phyloP scores from a whole-genome alignment of 768 basidiomycete species.

The Phanerochaete carnosa region DNA sequence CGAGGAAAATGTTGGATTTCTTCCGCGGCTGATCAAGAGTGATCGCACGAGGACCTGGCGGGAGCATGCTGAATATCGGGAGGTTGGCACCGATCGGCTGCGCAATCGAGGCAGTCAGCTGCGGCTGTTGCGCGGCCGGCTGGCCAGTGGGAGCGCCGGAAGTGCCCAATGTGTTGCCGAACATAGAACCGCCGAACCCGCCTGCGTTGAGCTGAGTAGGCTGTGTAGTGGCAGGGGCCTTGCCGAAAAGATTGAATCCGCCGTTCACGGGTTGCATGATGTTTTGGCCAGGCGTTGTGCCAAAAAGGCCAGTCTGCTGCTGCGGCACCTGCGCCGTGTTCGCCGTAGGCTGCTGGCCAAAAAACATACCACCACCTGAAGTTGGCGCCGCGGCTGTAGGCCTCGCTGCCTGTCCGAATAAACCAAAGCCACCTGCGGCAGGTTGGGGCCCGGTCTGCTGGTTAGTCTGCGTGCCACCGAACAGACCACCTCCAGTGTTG shows the following conservation, averaged over 20 bases:
- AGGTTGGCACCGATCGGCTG: constrained; percentile 76
- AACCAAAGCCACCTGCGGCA: constrained; percentile 18
- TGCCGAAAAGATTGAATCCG: constrained; percentile 3
- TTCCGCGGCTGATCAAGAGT: constrained; percentile 68
- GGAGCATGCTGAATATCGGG: constrained; percentile 73
- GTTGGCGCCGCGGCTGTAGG: constrained; percentile 16
- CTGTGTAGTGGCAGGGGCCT: constrained; percentile 8
- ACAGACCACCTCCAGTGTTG: constrained; percentile 29
- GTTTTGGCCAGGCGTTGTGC: constrained; percentile 17
- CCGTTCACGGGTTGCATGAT: background rate
- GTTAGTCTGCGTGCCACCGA: constrained; percentile 29
- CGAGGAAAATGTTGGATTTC: constrained; percentile 74
- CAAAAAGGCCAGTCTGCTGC: constrained; percentile 14
- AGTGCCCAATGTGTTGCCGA: constrained; percentile 29
- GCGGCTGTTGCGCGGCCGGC: constrained; percentile 32
- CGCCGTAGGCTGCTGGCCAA: background rate
- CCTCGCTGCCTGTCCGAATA: constrained; percentile 30
- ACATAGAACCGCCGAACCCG: constrained; percentile 28
- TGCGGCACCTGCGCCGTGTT: background rate
- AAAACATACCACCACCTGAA: constrained; percentile 21
- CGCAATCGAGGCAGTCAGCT: constrained; percentile 82
- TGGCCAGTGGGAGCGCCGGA: constrained; percentile 33
- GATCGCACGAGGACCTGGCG: constrained; percentile 62
- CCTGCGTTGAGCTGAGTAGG: constrained; percentile 31
- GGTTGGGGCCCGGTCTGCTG: constrained; percentile 23